Evolutionary conservation across 805 yeast genomes (phyloP), one percentile per base, ranked within the genome.

Genomic region (Saitoella complicata): DNA sequence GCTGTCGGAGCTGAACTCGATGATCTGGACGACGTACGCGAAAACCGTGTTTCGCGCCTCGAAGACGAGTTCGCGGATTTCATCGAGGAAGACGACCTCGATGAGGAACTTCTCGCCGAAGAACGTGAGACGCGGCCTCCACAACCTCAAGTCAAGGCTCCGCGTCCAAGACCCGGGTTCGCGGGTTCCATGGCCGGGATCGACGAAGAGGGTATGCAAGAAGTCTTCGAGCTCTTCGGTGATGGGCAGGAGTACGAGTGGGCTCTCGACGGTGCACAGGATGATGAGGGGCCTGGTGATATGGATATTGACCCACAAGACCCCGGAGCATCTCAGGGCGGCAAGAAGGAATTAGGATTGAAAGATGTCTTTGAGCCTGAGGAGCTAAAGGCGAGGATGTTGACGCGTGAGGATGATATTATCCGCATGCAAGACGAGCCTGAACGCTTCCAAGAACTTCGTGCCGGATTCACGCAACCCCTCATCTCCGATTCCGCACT

Each of bases 181-280:
- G 57, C 59, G 29, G 49, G 59, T 32, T 56, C 57, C 5, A 21
- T 21, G 21, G 21, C 21, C 21, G 71, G 83, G 55, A 65, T 81
- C 38, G 95, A 91, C 54, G 79, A 91, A 45, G 97, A 91, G 55
- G 83, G 84, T 59, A 73, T 88, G 51, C 91, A 85, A 56, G 96
- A 88, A 61, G 73, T 91, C 58, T 86, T 78, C 56, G 98, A 91
- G 59, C 84, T 91, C 9, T 91, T 91, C 59, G 98, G 98, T 52
- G 93, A 86, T 60, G 98, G 98, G 43, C 86, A 78, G 51, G 96
- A 88, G 57, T 91, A 91, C 62, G 95, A 84, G 46, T 91, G 98
- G 97, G 98, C 98, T 8, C 68, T 91, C 45, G 95, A 85, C 56
- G 91, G 84, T 31, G 56, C 46, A n/a, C 55, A 52, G 13, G 58